These are phyloP conservation scores for Saccharomycopsis guyanensis DNA, from an alignment of 805 yeast genomes.

Conservation along the genomic window DNA sequence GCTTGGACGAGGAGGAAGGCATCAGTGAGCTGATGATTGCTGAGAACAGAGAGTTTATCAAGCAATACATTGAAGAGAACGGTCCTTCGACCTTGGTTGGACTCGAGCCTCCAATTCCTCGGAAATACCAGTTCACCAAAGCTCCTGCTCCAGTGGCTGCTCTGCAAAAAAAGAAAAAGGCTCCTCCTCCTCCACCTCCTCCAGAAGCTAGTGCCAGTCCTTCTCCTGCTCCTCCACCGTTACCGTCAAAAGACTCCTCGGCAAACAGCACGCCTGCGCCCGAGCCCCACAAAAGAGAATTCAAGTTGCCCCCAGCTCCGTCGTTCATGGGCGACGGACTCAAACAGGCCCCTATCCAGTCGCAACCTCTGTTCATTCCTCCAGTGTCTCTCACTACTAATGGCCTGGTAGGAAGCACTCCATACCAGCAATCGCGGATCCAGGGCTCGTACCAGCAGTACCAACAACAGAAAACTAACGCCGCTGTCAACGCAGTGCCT, in stretches of 20 bases:
- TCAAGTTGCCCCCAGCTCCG: slow-evolving; percentile 18
- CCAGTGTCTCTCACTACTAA: not conserved
- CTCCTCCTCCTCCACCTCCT: slow-evolving; percentile 17
- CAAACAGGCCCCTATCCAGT: not conserved
- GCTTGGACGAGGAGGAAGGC: slow-evolving; percentile 62
- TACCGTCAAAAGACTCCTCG: not conserved
- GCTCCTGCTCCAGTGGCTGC: not conserved
- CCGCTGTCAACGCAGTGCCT: slow-evolving; percentile 11
- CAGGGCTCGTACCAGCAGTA: slow-evolving; percentile 12
- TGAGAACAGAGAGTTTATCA: slow-evolving; percentile 74
- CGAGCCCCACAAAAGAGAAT: not conserved
- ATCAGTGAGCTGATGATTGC: slow-evolving; percentile 86
- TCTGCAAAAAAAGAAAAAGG: slow-evolving; percentile 8
- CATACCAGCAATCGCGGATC: slow-evolving; percentile 9
- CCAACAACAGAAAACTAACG: slow-evolving; percentile 12
- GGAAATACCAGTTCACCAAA: slow-evolving; percentile 36
- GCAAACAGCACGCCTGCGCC: not conserved
- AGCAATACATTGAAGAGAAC: slow-evolving; percentile 63
- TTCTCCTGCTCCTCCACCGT: slow-evolving; percentile 4
- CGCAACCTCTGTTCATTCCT: slow-evolving; percentile 2
- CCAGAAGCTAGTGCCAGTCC: slow-evolving; percentile 5
- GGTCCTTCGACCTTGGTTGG: slow-evolving; percentile 73
- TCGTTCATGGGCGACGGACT: slow-evolving; percentile 15
- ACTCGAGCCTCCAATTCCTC: slow-evolving; percentile 76
- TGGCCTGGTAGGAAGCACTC: not conserved